phyloP scores from a whole-genome alignment of 2,329 filamentous ascomycete species.

The Nigrospora sphaerica region DNA sequence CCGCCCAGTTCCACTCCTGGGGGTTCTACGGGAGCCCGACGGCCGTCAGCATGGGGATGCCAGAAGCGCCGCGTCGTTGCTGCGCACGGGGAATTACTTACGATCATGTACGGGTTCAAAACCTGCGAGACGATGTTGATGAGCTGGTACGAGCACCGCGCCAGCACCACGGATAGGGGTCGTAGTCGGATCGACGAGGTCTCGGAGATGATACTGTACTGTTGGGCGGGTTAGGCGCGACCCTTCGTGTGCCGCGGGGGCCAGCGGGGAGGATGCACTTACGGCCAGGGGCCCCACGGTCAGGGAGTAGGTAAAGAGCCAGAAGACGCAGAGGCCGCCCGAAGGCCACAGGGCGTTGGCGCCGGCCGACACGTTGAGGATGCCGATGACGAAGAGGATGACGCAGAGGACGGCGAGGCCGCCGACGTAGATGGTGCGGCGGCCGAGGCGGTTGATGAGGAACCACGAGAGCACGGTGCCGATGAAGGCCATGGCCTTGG shows the following conservation, averaged over 20 bases:
- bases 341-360: conserved; percentile 31
- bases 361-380: conserved; percentile 34
- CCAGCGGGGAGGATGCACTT: conserved; percentile 6
- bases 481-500: conserved; percentile 26
- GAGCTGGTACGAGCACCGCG: conserved; percentile 35
- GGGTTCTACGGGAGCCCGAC: conserved; percentile 17
- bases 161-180: conserved; percentile 36
- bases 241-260: background rate
- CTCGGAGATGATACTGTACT: conserved; percentile 40
- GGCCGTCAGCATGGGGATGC: too few species aligned
- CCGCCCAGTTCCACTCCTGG: conserved; percentile 30
- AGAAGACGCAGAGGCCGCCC: conserved; percentile 35
- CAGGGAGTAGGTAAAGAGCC: conserved; percentile 36
- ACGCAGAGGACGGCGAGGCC: conserved; percentile 29
- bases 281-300: conserved; percentile 41
- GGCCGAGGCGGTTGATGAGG: conserved; percentile 28
- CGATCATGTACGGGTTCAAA: conserved; percentile 28
- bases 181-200: conserved; percentile 38
- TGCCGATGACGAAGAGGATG: conserved; percentile 29
- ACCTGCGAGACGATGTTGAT: conserved; percentile 33
- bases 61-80: too few species aligned
- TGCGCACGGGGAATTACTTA: background rate
- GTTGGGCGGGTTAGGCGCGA: conserved; percentile 5
- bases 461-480: conserved; percentile 33
- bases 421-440: conserved; percentile 30